These are phyloP conservation scores for Cornus kousa DNA, from an alignment of 148 eudicot genomes.

Conservation along the genomic window DNA sequence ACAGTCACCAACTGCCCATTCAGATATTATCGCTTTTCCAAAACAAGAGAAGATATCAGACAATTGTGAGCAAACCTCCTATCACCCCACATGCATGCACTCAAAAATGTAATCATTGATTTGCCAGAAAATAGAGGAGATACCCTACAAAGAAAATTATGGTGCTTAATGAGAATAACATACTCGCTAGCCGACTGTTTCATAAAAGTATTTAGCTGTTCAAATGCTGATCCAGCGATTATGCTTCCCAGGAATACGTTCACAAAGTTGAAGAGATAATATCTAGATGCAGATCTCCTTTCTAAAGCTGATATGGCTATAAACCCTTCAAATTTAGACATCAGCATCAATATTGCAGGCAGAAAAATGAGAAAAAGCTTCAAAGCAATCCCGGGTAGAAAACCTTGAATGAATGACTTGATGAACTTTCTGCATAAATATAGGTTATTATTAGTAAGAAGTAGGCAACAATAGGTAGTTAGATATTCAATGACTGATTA, in stretches of 20 bases:
- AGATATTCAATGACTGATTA: not conserved
- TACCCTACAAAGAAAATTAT: not conserved
- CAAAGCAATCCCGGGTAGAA: slow-evolving; percentile 87
- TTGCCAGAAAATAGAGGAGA: slow-evolving; percentile 1
- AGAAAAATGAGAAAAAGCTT: slow-evolving; percentile 91
- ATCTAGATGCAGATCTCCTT: slow-evolving; percentile 88
- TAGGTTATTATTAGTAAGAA: slow-evolving; percentile 6
- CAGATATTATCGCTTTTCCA: not conserved
- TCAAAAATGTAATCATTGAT: not conserved
- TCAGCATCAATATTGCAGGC: slow-evolving; percentile 87
- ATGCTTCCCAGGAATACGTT: slow-evolving; percentile 93
- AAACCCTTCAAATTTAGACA: slow-evolving; percentile 94
- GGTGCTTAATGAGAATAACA: slow-evolving; percentile 21
- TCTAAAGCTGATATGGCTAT: slow-evolving; percentile 66
- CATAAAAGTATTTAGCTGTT: slow-evolving; percentile 61
- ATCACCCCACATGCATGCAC: too few species aligned
- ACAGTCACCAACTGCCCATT: not conserved
- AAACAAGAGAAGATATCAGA: not conserved
- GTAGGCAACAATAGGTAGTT: not conserved
- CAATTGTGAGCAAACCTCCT: too few species aligned
- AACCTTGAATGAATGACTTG: slow-evolving; percentile 75
- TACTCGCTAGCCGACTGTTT: slow-evolving; percentile 60
- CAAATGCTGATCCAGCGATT: slow-evolving; percentile 72
- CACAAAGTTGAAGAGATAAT: slow-evolving; percentile 82
- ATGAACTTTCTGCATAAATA: slow-evolving; percentile 56